phyloP scores from a whole-genome alignment of 108 stramenopile genomes.

The Cyclotella distinguenda region DNA sequence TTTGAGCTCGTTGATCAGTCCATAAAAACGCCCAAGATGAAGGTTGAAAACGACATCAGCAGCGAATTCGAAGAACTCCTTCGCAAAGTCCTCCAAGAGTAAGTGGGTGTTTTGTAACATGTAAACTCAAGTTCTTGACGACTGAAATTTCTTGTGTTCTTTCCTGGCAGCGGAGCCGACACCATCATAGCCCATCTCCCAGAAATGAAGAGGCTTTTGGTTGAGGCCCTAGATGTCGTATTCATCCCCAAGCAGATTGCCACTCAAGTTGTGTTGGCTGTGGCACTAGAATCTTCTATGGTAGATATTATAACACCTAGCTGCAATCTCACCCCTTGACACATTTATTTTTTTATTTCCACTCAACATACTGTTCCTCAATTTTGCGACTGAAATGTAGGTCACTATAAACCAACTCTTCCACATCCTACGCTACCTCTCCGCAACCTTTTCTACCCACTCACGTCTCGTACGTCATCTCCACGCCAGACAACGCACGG shows the following conservation, averaged over 20 bases:
- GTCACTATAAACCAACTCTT: conserved; percentile 66
- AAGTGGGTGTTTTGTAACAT: conserved; percentile 1
- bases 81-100: conserved; percentile 35
- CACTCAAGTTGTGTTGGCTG: conserved; percentile 65
- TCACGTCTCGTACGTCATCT: conserved; percentile 75
- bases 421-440: conserved; percentile 49
- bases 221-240: conserved; percentile 66
- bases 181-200: conserved; percentile 40
- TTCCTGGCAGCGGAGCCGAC: conserved; percentile 17
- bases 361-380: neutral
- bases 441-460: conserved; percentile 66
- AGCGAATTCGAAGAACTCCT: conserved; percentile 39
- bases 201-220: conserved; percentile 47
- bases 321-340: no score
- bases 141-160: neutral
- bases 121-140: neutral
- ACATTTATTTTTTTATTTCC: no score
- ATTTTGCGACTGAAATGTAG: conserved; percentile 2
- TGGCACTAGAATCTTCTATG: conserved; percentile 78
- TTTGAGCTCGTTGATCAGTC: no score
- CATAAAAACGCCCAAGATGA: no score
- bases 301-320: no score
- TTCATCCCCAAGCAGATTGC: conserved; percentile 75
- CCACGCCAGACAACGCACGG: conserved; percentile 53
- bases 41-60: conserved; percentile 9